Percentiles rank a stretch among this genome's conserved stretches.
These are phyloP conservation scores for Aspergillus udagawae DNA, from an alignment of 2,329 filamentous ascomycete species.

Conservation along the genomic window DNA sequence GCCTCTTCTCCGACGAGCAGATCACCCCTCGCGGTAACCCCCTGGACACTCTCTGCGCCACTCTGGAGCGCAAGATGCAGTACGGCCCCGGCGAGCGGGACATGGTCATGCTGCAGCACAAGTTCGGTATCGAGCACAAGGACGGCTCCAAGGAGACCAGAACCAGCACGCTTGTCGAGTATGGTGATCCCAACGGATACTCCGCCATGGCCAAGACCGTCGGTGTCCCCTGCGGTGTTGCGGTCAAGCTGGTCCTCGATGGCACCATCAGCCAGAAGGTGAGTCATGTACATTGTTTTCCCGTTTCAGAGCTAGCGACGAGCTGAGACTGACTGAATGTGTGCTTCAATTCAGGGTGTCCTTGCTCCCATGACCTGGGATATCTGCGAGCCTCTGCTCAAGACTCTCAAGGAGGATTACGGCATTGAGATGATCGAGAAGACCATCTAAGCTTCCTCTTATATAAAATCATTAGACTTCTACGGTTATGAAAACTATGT, in stretches of 20 bases:
- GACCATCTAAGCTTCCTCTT: slow-evolving; percentile 36
- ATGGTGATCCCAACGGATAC: slow-evolving; percentile 75
- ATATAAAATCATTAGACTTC: neutral
- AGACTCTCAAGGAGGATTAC: slow-evolving; percentile 73
- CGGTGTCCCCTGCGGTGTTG: slow-evolving; percentile 69
- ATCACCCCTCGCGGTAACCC: slow-evolving; percentile 73
- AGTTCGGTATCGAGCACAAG: slow-evolving; percentile 76
- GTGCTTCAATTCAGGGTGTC: slow-evolving; percentile 49
- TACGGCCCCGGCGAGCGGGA: slow-evolving; percentile 80
- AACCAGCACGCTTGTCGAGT: slow-evolving; percentile 77
- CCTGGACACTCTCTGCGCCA: slow-evolving; percentile 85
- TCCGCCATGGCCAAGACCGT: slow-evolving; percentile 80
- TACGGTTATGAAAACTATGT: neutral
- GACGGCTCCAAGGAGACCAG: slow-evolving; percentile 73
- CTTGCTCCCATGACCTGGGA: slow-evolving; percentile 71
- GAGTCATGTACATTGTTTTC: slow-evolving; percentile 5
- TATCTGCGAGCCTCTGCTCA: slow-evolving; percentile 69
- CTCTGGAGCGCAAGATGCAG: slow-evolving; percentile 87
- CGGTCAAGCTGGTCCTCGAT: slow-evolving; percentile 73
- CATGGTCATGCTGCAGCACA: slow-evolving; percentile 62
- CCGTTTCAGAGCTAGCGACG: neutral
- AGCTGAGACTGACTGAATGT: neutral
- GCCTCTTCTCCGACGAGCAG: slow-evolving; percentile 62
- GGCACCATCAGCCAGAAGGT: slow-evolving; percentile 65
- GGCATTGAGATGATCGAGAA: slow-evolving; percentile 71